These are phyloP conservation scores for Pestalotiopsis sp. DNA, from an alignment of 2,329 filamentous ascomycete species.

Conservation along the genomic window DNA sequence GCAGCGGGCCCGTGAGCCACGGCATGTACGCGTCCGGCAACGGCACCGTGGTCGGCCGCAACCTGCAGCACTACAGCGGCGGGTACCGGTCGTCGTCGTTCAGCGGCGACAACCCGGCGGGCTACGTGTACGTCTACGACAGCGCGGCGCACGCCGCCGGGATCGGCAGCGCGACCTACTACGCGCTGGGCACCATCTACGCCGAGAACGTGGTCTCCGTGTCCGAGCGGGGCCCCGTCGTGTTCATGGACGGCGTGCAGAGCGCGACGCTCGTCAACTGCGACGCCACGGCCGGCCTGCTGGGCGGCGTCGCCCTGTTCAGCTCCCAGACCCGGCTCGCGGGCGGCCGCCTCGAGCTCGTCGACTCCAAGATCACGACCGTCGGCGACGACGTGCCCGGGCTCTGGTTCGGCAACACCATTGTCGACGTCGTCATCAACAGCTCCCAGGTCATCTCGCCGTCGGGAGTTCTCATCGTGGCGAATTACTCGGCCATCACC, in stretches of 20 bases:
- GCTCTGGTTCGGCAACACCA: constrained; percentile 11
- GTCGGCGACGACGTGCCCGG: constrained; percentile 8
- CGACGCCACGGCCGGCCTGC: constrained; percentile 3
- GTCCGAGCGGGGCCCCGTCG: background rate
- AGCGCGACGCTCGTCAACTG: constrained; percentile 5
- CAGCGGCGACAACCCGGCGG: constrained; percentile 6
- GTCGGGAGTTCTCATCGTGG: background rate
- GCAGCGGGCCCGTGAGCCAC: constrained; percentile 10
- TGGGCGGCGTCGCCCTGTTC: constrained; percentile 10
- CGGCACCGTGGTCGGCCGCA: background rate
- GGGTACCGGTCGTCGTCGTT: constrained; percentile 8
- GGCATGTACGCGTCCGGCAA: constrained; percentile 7
- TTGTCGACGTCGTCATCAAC: constrained; percentile 6
- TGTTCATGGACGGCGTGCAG: constrained; percentile 11
- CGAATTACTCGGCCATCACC: constrained; percentile 7
- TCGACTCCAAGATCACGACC: constrained; percentile 10
- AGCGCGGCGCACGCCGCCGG: background rate
- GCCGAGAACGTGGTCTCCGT: background rate
- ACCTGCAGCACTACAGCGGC: constrained; percentile 4
- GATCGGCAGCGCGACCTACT: constrained; percentile 10
- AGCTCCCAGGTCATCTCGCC: constrained; percentile 3
- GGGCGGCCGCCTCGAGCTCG: constrained; percentile 4
- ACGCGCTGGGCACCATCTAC: constrained; percentile 9
- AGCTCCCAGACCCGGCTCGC: background rate
- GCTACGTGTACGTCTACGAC: constrained; percentile 8